Conservation (phyloP, 169 alveolate genomes). For the Besnoitia besnoiti region DNA sequence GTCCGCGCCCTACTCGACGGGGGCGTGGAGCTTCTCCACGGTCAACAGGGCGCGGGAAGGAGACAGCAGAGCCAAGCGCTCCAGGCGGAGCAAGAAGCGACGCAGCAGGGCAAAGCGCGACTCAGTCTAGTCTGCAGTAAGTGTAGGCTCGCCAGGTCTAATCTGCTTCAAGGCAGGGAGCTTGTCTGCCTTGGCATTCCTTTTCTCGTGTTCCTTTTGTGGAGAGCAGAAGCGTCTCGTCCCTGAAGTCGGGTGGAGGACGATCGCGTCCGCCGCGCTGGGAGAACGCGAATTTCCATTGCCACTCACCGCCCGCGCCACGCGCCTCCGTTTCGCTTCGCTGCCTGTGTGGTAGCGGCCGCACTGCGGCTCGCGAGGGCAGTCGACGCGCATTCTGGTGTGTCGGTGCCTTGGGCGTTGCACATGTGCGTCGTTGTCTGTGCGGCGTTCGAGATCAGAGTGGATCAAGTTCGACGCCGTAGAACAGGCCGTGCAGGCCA, state of each 20-base stretch:
- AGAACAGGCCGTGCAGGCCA: conserved; percentile 35
- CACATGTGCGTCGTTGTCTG: not conserved
- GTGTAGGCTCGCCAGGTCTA: not conserved
- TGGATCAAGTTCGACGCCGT: conserved; percentile 56
- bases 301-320: not conserved
- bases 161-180: not conserved
- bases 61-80: conserved; percentile 36
- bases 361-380: not conserved
- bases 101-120: conserved; percentile 37
- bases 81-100: conserved; percentile 24
- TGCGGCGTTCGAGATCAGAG: not conserved
- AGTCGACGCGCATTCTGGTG: not conserved
- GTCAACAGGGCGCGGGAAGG: not conserved
- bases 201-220: not conserved
- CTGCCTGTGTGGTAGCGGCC: not conserved
- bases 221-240: not conserved
- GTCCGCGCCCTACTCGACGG: conserved; percentile 47
- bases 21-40: conserved; percentile 22
- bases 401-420: not conserved
- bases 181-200: not conserved
- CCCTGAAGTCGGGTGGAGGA: not conserved
- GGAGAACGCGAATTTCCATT: not conserved
- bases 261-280: not conserved
- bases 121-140: conserved; percentile 38
- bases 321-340: not conserved